A percentile compares a stretch with the other conserved stretches of the same genome.
These are phyloP conservation scores for Chytriomyces sp. DNA, from an alignment of 192 early-diverging fungal genomes.

Conservation along the genomic window DNA sequence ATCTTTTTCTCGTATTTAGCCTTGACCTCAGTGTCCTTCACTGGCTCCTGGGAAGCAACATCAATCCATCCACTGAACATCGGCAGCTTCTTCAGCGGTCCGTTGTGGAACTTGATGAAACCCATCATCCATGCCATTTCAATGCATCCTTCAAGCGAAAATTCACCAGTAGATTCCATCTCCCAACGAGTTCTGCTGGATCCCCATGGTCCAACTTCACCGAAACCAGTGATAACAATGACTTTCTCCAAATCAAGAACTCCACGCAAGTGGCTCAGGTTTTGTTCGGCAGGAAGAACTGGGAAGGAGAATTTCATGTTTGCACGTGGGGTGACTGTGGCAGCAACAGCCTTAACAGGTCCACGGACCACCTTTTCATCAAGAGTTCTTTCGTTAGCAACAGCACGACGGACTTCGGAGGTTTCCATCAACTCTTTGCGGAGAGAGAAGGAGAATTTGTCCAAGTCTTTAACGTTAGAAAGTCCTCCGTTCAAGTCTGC, in stretches of 20 bases:
- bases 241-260: slow-evolving; percentile 92
- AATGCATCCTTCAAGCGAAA: slow-evolving; percentile 89
- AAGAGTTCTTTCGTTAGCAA: slow-evolving; percentile 74
- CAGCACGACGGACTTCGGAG: slow-evolving; percentile 83
- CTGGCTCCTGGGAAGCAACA: slow-evolving; percentile 80
- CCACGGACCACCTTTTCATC: slow-evolving; percentile 82
- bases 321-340: slow-evolving; percentile 78
- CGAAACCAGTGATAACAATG: slow-evolving; percentile 90
- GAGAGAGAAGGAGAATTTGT: slow-evolving; percentile 75
- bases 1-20: slow-evolving; percentile 89
- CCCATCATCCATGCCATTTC: slow-evolving; percentile 99
- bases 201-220: slow-evolving; percentile 93
- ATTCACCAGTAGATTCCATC: slow-evolving; percentile 88
- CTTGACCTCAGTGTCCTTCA: slow-evolving; percentile 87
- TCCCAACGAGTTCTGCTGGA: slow-evolving; percentile 94
- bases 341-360: slow-evolving; percentile 57
- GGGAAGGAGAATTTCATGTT: slow-evolving; percentile 89
- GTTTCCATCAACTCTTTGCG: slow-evolving; percentile 82
- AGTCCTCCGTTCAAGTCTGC: slow-evolving; percentile 92
- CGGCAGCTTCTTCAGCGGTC: slow-evolving; percentile 75
- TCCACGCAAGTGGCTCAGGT: slow-evolving; percentile 68
- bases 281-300: slow-evolving; percentile 59
- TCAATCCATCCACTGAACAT: slow-evolving; percentile 93
- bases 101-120: slow-evolving; percentile 86
- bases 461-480: slow-evolving; percentile 83